A percentile compares a stretch with the other conserved stretches of the same genome.
Conservation (phyloP, 2,329 filamentous ascomycete genomes). For the Ceratocystis harringtonii region DNA sequence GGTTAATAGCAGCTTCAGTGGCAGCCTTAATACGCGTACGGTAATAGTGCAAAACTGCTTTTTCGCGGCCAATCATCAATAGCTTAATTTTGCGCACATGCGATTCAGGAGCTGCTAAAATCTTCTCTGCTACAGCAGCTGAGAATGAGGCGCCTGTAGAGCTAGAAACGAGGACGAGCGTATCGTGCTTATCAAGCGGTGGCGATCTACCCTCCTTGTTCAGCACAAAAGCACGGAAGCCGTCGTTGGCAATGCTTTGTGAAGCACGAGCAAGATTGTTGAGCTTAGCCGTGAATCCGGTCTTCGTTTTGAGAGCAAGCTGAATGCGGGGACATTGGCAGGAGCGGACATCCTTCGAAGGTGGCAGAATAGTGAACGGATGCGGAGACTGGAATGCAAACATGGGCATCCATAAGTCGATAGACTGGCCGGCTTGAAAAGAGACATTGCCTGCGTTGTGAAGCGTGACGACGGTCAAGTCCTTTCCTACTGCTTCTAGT, state of each 20-base stretch:
- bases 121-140: constrained; percentile 38
- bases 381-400: constrained; percentile 41
- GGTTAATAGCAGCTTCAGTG: constrained; percentile 32
- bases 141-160: constrained; percentile 49
- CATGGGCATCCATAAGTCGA: constrained; percentile 45
- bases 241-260: constrained; percentile 22
- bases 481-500: constrained; percentile 34
- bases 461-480: constrained; percentile 43
- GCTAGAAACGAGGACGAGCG: constrained; percentile 43
- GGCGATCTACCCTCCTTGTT: constrained; percentile 43
- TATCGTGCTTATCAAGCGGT: constrained; percentile 43
- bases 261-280: constrained; percentile 32
- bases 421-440: constrained; percentile 43
- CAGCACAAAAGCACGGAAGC: constrained; percentile 34
- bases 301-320: constrained; percentile 41
- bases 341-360: constrained; percentile 34
- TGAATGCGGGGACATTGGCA: constrained; percentile 46
- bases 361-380: constrained; percentile 45
- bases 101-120: constrained; percentile 30
- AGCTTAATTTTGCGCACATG: constrained; percentile 23
- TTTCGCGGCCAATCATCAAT: constrained; percentile 42
- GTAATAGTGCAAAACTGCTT: constrained; percentile 33
- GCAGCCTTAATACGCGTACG: constrained; percentile 28
- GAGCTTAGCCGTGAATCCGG: constrained; percentile 41
- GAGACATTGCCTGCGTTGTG: constrained; percentile 41